These are phyloP conservation scores for Podospora australis DNA, from an alignment of 495 filamentous ascomycete species.

Conservation along the genomic window DNA sequence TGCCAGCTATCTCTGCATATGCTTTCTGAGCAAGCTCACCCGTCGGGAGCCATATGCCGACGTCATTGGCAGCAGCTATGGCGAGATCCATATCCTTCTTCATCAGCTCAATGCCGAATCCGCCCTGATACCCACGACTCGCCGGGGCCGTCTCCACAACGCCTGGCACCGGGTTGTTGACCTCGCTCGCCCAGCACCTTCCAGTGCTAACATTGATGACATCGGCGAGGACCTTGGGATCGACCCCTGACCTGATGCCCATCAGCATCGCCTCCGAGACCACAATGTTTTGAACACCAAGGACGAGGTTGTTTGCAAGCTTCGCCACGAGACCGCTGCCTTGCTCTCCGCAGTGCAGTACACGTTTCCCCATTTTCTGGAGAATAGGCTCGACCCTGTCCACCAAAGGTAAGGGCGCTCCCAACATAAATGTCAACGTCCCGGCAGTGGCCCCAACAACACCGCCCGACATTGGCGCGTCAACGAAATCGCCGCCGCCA, in stretches of 20 bases:
- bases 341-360: conserved; percentile 73
- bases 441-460: conserved; percentile 74
- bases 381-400: conserved; percentile 57
- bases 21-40: no score
- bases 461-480: conserved; percentile 81
- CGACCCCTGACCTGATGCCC: conserved; percentile 75
- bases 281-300: conserved; percentile 88
- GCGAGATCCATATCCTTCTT: conserved; percentile 75
- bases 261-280: conserved; percentile 92
- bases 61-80: conserved; percentile 63
- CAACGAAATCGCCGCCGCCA: conserved; percentile 56
- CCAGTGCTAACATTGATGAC: conserved; percentile 84
- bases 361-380: conserved; percentile 71
- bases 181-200: conserved; percentile 83
- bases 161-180: conserved; percentile 91
- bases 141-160: conserved; percentile 69
- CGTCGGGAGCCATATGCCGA: conserved; percentile 58
- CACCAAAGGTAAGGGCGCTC: conserved; percentile 54
- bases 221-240: conserved; percentile 67
- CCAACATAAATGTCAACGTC: conserved; percentile 82
- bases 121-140: conserved; percentile 66
- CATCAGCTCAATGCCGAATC: conserved; percentile 80
- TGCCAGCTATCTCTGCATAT: no score
- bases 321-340: conserved; percentile 79
- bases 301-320: conserved; percentile 87